phyloP scores from a whole-genome alignment of 225 moss, liverwort and hornwort genomes.

The Bryoerythrophyllum caledonicum region DNA sequence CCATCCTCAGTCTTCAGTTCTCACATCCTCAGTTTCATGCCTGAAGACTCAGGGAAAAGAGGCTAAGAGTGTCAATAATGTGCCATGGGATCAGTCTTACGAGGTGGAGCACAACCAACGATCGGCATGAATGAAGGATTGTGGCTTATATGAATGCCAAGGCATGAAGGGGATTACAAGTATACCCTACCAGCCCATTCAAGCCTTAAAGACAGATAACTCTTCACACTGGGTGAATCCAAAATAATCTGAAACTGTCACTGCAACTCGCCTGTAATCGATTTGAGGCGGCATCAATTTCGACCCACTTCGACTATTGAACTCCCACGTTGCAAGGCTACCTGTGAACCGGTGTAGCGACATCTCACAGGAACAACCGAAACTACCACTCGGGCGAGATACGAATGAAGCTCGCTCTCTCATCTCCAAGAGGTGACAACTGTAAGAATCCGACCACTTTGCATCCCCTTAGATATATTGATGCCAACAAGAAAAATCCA shows the following conservation, averaged over 20 bases:
- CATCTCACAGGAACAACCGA: slow-evolving; percentile 9
- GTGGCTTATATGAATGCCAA: background rate
- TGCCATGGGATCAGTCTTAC: slow-evolving; percentile 3
- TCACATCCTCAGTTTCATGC: slow-evolving; percentile 12
- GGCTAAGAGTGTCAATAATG: background rate
- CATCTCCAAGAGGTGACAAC: slow-evolving; percentile 7
- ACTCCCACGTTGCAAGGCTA: slow-evolving; percentile 1
- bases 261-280: background rate
- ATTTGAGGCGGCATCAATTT: background rate
- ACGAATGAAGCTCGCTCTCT: slow-evolving; percentile 23
- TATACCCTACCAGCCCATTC: background rate
- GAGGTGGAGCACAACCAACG: background rate
- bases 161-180: background rate
- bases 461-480: slow-evolving; percentile 2
- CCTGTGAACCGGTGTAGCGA: slow-evolving; percentile 17
- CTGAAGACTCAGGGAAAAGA: slow-evolving; percentile 7
- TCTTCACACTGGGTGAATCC: slow-evolving; percentile 10
- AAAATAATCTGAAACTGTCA: slow-evolving; percentile 31
- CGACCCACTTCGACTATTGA: slow-evolving; percentile 2
- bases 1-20: slow-evolving; percentile 21
- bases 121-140: background rate
- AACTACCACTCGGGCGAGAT: slow-evolving; percentile 23
- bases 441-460: slow-evolving; percentile 12
- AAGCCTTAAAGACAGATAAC: slow-evolving; percentile 7
- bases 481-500: slow-evolving; percentile 8